A percentile compares a stretch with the other conserved stretches of the same genome.
These are phyloP conservation scores for Aspergillus affinis DNA, from an alignment of 495 filamentous ascomycete species.

Conservation along the genomic window DNA sequence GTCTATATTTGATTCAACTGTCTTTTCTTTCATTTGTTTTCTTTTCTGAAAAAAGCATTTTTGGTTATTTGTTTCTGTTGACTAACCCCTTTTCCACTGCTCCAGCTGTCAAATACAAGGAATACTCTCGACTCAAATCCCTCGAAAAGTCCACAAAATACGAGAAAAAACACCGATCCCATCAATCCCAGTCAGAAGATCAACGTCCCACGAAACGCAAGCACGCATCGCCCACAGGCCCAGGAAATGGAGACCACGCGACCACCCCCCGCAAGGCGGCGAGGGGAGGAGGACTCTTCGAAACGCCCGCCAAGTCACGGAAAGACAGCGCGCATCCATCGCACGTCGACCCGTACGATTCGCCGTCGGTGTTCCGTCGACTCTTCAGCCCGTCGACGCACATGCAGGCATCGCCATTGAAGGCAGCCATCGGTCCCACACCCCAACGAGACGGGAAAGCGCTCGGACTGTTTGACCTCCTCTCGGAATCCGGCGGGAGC, in stretches of 20 bases:
- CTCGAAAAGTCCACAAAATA: constrained; percentile 38
- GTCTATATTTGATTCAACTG: constrained; percentile 7
- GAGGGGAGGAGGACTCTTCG: constrained; percentile 33
- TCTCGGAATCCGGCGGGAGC: constrained; percentile 59
- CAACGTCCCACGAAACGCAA: constrained; percentile 43
- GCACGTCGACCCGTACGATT: constrained; percentile 55
- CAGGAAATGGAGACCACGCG: constrained; percentile 17
- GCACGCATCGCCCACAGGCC: constrained; percentile 33
- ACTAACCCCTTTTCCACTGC: constrained; percentile 1
- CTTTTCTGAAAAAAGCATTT: background rate
- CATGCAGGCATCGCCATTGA: constrained; percentile 36
- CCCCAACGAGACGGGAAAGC: constrained; percentile 87
- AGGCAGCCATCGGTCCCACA: constrained; percentile 71
- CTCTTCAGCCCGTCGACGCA: constrained; percentile 60
- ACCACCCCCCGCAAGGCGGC: constrained; percentile 34
- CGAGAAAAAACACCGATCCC: constrained; percentile 27
- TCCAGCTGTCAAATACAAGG: constrained; percentile 84
- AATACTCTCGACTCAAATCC: constrained; percentile 74
- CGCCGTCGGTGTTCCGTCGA: constrained; percentile 55
- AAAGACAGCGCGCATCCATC: constrained; percentile 40
- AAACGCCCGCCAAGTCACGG: constrained; percentile 48
- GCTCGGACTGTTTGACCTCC: constrained; percentile 87
- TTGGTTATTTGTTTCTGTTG: background rate
- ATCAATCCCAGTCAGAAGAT: constrained; percentile 4
- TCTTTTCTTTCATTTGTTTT: background rate